phyloP scores from a whole-genome alignment of 352 stramenopile species.

The Halophytophthora batemanensis region DNA sequence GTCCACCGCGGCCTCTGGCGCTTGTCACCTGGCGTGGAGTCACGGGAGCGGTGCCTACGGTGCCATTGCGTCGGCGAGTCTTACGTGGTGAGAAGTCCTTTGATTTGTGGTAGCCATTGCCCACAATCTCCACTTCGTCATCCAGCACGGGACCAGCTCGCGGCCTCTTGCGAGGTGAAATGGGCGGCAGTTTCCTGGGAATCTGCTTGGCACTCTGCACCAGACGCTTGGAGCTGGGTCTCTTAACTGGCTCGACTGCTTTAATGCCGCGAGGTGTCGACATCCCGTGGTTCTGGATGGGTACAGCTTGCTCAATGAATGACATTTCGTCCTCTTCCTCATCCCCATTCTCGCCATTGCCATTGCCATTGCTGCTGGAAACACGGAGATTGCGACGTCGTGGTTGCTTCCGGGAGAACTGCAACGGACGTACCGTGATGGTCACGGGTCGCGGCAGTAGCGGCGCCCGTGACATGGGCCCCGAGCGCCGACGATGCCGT shows the following conservation, averaged over 20 bases:
- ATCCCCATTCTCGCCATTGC: slow-evolving; percentile 2
- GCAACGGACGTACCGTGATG: slow-evolving; percentile 54
- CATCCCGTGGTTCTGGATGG: too few species aligned
- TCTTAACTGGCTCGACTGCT: too few species aligned
- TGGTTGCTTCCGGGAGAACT: slow-evolving; percentile 31
- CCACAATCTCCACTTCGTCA: slow-evolving; percentile 5
- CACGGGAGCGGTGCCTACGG: slow-evolving; percentile 21
- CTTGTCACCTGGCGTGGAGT: slow-evolving; percentile 26
- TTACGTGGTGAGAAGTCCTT: slow-evolving; percentile 38
- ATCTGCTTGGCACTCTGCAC: too few species aligned
- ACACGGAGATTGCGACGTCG: slow-evolving; percentile 20
- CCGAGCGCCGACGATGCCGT: slow-evolving; percentile 28
- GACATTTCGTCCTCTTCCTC: slow-evolving; percentile 6
- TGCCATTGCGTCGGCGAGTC: slow-evolving; percentile 28
- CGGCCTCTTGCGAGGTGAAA: slow-evolving; percentile 10
- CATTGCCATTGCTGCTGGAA: slow-evolving; percentile 6
- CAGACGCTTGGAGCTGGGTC: too few species aligned
- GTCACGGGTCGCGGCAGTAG: slow-evolving; percentile 54
- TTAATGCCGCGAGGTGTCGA: too few species aligned
- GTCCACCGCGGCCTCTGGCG: slow-evolving; percentile 20
- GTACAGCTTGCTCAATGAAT: too few species aligned
- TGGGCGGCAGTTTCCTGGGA: background rate
- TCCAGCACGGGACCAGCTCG: slow-evolving; percentile 15
- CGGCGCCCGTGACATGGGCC: slow-evolving; percentile 35
- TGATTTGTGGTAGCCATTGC: slow-evolving; percentile 9